Evolutionary conservation across 352 stramenopile genomes (phyloP).

Genomic region (Poterioochromonas sp.): DNA sequence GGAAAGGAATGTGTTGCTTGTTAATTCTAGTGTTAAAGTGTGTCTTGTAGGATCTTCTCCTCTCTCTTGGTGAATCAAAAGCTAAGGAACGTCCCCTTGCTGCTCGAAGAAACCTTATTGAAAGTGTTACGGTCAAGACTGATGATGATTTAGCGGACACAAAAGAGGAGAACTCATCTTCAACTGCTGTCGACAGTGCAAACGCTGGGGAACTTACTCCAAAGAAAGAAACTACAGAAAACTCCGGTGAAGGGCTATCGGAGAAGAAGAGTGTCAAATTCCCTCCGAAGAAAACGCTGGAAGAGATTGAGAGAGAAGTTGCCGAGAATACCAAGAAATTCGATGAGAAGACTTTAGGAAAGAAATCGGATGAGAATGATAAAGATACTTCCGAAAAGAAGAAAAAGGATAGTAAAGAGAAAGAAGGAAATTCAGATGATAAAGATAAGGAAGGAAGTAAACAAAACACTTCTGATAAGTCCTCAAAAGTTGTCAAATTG

Average conservation of each 20-base stretch:
- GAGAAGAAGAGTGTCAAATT: conserved; percentile 4
- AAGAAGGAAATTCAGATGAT: no score
- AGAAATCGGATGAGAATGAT: background rate
- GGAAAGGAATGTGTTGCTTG: background rate
- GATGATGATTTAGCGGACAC: no score
- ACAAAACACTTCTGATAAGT: background rate
- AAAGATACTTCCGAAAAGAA: background rate
- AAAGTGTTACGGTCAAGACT: background rate
- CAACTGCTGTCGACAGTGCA: background rate
- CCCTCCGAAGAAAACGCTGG: background rate
- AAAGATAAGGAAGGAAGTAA: no score
- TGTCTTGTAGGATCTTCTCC: background rate
- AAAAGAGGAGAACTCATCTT: background rate
- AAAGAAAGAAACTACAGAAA: background rate
- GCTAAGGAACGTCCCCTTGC: background rate
- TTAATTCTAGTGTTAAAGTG: background rate
- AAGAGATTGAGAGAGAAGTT: conserved; percentile 20
- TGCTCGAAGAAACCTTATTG: conserved; percentile 7
- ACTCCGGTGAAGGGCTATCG: background rate
- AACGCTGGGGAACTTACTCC: background rate
- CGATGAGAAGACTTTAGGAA: background rate
- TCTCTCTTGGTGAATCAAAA: background rate
- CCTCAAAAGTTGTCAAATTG: background rate
- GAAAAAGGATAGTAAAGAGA: background rate
- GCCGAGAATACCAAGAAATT: conserved; percentile 11